Evolutionary conservation across 345 rosid species (phyloP).

Genomic region (Sonneratia alba): DNA sequence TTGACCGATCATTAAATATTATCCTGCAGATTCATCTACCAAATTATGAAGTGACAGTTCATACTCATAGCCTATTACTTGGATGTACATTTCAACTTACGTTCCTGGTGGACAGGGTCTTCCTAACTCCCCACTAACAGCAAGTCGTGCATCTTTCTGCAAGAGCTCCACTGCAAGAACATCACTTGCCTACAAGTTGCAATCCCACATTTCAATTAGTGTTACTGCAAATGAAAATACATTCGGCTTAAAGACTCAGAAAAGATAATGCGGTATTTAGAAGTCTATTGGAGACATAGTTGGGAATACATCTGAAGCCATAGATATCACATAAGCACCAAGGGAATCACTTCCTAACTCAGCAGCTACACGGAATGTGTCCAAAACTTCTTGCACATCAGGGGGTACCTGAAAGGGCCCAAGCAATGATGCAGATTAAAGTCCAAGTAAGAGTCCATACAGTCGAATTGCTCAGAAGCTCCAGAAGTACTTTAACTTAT

Average conservation of each 20-base stretch:
- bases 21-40: too few species aligned
- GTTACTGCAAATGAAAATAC: neutral
- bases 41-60: too few species aligned
- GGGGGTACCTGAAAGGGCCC: slow-evolving; percentile 47
- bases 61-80: neutral
- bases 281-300: slow-evolving; percentile 3
- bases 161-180: slow-evolving; percentile 95
- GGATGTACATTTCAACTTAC: slow-evolving; percentile 26
- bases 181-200: slow-evolving; percentile 68
- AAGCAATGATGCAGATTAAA: neutral
- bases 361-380: slow-evolving; percentile 91
- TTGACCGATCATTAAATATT: neutral
- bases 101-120: slow-evolving; percentile 87
- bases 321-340: slow-evolving; percentile 96
- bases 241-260: neutral
- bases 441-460: neutral
- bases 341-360: slow-evolving; percentile 88
- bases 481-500: too few species aligned
- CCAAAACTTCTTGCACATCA: slow-evolving; percentile 79
- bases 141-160: slow-evolving; percentile 86
- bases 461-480: neutral
- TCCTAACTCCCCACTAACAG: slow-evolving; percentile 75
- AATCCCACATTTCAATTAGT: neutral
- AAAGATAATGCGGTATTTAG: neutral
- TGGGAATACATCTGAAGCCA: slow-evolving; percentile 81